Percentiles rank a stretch among this genome's conserved stretches.
These are phyloP conservation scores for Pseudonectria foliicola DNA, from an alignment of 2,329 filamentous ascomycete genomes.

Conservation along the genomic window DNA sequence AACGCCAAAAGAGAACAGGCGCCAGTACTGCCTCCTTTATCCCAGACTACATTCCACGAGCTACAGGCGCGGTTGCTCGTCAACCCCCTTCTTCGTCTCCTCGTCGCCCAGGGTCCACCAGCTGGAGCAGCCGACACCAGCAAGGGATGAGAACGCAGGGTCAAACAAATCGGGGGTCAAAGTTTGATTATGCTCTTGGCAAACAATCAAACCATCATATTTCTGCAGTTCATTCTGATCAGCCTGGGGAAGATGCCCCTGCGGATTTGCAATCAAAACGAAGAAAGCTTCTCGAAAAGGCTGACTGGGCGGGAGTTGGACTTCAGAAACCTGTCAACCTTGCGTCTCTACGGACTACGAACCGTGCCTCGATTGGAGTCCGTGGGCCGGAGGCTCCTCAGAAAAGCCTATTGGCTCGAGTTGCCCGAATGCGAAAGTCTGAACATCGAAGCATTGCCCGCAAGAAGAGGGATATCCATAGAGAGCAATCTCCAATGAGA, in stretches of 20 bases:
- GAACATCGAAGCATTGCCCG: background rate
- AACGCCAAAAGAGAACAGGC: slow-evolving; percentile 4
- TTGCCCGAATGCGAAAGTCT: no score
- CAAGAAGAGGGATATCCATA: background rate
- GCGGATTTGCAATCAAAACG: slow-evolving; percentile 17
- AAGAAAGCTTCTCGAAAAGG: slow-evolving; percentile 18
- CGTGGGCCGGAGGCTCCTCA: background rate
- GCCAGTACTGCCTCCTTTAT: slow-evolving; percentile 14
- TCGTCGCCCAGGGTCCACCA: slow-evolving; percentile 5
- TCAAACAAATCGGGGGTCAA: no score
- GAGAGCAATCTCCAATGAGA: slow-evolving; percentile 8
- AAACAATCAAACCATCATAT: no score
- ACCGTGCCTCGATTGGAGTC: slow-evolving; percentile 1
- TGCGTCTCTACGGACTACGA: slow-evolving; percentile 12
- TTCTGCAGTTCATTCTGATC: no score
- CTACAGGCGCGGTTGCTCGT: background rate
- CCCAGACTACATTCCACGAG: slow-evolving; percentile 20
- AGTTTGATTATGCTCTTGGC: no score
- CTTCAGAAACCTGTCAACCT: slow-evolving; percentile 24
- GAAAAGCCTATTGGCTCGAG: no score
- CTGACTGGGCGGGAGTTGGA: slow-evolving; percentile 26
- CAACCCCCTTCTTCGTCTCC: slow-evolving; percentile 1
- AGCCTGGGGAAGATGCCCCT: background rate
- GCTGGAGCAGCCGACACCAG: background rate
- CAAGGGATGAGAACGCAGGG: no score